Evolutionary conservation across 306 rosid genomes (phyloP).

Genomic region (Dalbergia cultrata): DNA sequence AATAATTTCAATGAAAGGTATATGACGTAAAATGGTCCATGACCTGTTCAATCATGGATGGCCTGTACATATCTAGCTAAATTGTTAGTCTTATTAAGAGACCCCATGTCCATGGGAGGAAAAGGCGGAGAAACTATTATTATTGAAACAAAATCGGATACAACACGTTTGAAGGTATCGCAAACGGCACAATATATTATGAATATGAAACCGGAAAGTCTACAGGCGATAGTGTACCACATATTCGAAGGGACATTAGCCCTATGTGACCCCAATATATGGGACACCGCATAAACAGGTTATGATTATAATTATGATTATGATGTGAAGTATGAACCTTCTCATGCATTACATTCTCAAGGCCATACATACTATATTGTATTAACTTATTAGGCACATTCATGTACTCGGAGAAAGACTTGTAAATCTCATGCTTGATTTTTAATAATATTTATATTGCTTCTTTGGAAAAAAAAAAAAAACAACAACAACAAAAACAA

Average conservation of each 20-base stretch:
- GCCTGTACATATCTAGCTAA: slow-evolving; percentile 3
- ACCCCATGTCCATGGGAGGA: slow-evolving; percentile 8
- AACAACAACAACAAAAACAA: no score
- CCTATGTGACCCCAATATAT: slow-evolving; percentile 19
- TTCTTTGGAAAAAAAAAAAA: not conserved
- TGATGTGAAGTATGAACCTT: slow-evolving; percentile 9
- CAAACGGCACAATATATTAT: not conserved
- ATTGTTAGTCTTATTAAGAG: not conserved
- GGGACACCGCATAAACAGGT: slow-evolving; percentile 22
- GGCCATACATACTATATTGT: not conserved
- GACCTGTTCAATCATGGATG: slow-evolving; percentile 36
- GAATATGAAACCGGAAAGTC: slow-evolving; percentile 12
- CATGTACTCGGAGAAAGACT: not conserved
- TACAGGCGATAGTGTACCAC: not conserved
- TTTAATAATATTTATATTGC: not conserved
- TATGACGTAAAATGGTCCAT: slow-evolving; percentile 24
- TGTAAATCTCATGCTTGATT: not conserved
- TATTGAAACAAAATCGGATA: not conserved
- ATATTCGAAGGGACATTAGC: not conserved
- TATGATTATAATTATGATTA: slow-evolving; percentile 10
- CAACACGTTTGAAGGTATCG: not conserved
- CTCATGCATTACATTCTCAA: not conserved
- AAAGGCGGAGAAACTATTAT: slow-evolving; percentile 8
- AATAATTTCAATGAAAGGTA: not conserved
- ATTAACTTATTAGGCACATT: not conserved